Evolutionary conservation across 306 rosid species (phyloP), one percentile per base, ranked within the genome.

Genomic region (Lotus japonicus): DNA sequence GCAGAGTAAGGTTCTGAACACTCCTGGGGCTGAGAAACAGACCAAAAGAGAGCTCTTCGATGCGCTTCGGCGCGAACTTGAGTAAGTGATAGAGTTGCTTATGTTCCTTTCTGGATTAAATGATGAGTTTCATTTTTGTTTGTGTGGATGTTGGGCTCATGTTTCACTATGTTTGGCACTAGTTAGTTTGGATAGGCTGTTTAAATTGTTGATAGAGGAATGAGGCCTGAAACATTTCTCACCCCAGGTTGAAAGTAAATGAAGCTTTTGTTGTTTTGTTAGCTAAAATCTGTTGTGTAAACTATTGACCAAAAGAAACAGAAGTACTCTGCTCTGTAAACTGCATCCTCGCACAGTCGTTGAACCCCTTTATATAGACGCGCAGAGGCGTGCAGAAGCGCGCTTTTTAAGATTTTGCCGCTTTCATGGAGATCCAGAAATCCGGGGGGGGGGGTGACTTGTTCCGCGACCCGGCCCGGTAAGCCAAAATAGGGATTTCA

Each of bases 1-100:
- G 60, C 95, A 88, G 74, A 94, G 99, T 77, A 88, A 88, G 68
- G 98, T 92, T 58, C 89, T 94, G 33, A 90, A 90, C 76, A 90
- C 96, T 5, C 95, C 99, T 7, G 97, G 97, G 38, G 97, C 97
- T 13, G 95, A 90, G 77, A 94, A 94, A 69, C 96, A 94, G 79
- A 90, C 99, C 21, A 94, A 94, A 78, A 79, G 98, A 63, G 97
- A 94, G 84, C 82, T 94, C 14, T 94, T 90, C 50, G 98, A 88
- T 50, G 95, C 96, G 0, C 92, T 88, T 50, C 78, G 97, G 15
- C 96, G 83, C 71, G 98, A 90, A 56, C 95, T 94, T 13, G 98
- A 90, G 97, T 90, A 73, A 84, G 92, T 79, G 42, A 48, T 45
- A 15, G 3, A 11, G 35, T 77, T 44, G 11, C 77, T 33, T 17